Conservation (phyloP, 495 filamentous ascomycete species). For the Lasiosphaeris hirsuta region DNA sequence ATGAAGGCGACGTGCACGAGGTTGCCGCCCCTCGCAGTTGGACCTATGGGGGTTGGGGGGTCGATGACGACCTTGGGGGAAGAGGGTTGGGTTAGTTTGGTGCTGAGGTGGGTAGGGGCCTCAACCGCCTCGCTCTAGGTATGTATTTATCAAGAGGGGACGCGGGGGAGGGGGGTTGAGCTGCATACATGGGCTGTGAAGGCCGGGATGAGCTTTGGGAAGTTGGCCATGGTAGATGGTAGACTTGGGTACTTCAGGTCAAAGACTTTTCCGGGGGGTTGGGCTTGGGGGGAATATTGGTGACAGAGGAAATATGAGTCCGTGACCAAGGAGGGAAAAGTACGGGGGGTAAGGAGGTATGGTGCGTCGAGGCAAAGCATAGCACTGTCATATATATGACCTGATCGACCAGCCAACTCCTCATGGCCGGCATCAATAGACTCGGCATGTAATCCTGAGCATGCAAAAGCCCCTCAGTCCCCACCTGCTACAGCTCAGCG, state of each 20-base stretch:
- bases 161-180: background rate
- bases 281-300: background rate
- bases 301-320: background rate
- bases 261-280: background rate
- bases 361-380: background rate
- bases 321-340: no score
- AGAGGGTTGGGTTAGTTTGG: background rate
- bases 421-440: no score
- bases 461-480: no score
- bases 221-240: constrained; percentile 38
- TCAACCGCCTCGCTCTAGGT: background rate
- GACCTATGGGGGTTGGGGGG: constrained; percentile 25
- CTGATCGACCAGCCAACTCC: no score
- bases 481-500: no score
- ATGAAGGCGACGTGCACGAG: constrained; percentile 33
- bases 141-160: background rate
- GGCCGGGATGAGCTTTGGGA: constrained; percentile 45
- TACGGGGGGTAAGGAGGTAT: background rate
- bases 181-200: constrained; percentile 38
- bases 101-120: background rate
- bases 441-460: no score
- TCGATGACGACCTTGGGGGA: constrained; percentile 34
- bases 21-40: constrained; percentile 18
- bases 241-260: no score
- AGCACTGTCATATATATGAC: no score